phyloP scores from a whole-genome alignment of 164 flowering plant genomes.

The Kingdonia uniflora region DNA sequence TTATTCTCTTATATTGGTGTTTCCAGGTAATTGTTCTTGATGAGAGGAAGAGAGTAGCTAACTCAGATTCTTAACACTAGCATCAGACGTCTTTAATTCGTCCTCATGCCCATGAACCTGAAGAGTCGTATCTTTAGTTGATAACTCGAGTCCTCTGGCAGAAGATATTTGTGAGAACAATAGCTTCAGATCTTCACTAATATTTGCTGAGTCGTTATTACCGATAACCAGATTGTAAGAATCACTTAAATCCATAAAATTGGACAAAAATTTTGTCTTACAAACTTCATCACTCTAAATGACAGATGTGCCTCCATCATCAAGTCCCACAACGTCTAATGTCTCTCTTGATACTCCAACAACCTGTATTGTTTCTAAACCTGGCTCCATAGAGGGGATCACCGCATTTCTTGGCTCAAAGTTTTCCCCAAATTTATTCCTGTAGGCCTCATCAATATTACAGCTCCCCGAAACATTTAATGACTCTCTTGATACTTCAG shows the following conservation, averaged over 20 bases:
- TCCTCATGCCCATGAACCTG: constrained; percentile 28
- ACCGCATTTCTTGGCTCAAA: constrained; percentile 4
- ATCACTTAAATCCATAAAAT: constrained; percentile 65
- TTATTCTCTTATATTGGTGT: too few species aligned
- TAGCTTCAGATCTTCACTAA: constrained; percentile 58
- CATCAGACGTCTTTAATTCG: constrained; percentile 35
- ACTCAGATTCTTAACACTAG: too few species aligned
- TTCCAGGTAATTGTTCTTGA: too few species aligned
- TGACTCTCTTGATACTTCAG: constrained; percentile 15
- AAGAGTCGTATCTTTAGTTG: constrained; percentile 36
- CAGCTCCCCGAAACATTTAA: background rate
- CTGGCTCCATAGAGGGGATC: constrained; percentile 9
- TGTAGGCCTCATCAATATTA: too few species aligned
- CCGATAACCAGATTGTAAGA: constrained; percentile 64
- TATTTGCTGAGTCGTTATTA: constrained; percentile 42
- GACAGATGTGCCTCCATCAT: too few species aligned
- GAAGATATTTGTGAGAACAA: constrained; percentile 61
- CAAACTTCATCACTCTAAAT: too few species aligned
- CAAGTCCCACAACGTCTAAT: constrained; percentile 6
- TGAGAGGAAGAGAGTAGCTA: too few species aligned
- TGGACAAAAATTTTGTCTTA: too few species aligned
- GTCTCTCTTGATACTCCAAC: constrained; percentile 17
- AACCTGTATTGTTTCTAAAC: constrained; percentile 11
- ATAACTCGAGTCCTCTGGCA: constrained; percentile 40
- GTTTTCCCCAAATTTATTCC: too few species aligned